Evolutionary conservation across 2,329 filamentous ascomycete genomes (phyloP).

Genomic region (Rutstroemia sp.): DNA sequence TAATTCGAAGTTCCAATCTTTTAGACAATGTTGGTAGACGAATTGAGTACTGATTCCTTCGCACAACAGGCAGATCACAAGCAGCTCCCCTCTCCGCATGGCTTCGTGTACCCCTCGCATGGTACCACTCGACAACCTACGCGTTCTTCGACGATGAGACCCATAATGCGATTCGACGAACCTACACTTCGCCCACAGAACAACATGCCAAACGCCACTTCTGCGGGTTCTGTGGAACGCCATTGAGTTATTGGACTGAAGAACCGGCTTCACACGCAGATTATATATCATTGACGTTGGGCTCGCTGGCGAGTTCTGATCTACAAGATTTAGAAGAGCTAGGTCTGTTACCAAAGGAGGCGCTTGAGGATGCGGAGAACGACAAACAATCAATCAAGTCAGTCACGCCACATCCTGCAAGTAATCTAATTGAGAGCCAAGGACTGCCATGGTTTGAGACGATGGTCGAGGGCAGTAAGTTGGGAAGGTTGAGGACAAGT

Average conservation of each 20-base stretch:
- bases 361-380: constrained; percentile 29
- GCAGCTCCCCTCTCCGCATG: constrained; percentile 71
- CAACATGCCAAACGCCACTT: constrained; percentile 63
- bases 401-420: constrained; percentile 20
- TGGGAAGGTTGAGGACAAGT: constrained; percentile 60
- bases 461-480: constrained; percentile 66
- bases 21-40: not conserved
- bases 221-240: constrained; percentile 87
- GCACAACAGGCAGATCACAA: constrained; percentile 52
- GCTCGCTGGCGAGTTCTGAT: constrained; percentile 65
- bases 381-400: constrained; percentile 20
- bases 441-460: constrained; percentile 82
- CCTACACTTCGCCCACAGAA: constrained; percentile 54
- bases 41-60: not conserved
- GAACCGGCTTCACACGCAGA: constrained; percentile 61
- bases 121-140: constrained; percentile 71
- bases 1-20: not conserved
- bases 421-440: constrained; percentile 26
- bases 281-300: constrained; percentile 75
- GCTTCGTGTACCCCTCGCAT: constrained; percentile 72
- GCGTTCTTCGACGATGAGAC: constrained; percentile 76
- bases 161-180: constrained; percentile 55
- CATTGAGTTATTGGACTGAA: constrained; percentile 78
- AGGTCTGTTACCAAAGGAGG: constrained; percentile 56
- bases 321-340: constrained; percentile 66